These are phyloP conservation scores for Phytophthora multivora DNA, from an alignment of 352 stramenopile species.

Conservation along the genomic window DNA sequence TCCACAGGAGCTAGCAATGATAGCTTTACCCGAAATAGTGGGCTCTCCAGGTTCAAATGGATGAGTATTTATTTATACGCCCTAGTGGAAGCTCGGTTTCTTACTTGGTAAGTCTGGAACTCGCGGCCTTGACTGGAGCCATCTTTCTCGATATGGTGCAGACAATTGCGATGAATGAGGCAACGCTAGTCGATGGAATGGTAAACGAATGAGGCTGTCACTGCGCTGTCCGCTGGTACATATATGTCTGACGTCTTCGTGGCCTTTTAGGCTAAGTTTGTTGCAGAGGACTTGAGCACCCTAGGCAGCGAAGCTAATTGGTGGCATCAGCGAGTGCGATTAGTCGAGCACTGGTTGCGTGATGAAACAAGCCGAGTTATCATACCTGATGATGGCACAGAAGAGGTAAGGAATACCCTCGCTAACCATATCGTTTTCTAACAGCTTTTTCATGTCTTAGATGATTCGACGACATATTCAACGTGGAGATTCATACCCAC, in stretches of 20 bases:
- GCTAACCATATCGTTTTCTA: neutral
- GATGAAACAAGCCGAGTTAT: slow-evolving; percentile 58
- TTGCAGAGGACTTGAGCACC: slow-evolving; percentile 51
- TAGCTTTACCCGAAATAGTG: slow-evolving; percentile 29
- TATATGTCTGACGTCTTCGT: neutral
- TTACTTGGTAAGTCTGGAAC: slow-evolving; percentile 7
- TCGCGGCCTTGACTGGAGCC: slow-evolving; percentile 1
- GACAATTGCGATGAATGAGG: slow-evolving; percentile 59
- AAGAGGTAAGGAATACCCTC: slow-evolving; percentile 49
- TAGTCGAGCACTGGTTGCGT: slow-evolving; percentile 76
- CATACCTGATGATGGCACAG: slow-evolving; percentile 71
- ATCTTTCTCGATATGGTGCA: slow-evolving; percentile 45
- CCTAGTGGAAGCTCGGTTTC: slow-evolving; percentile 3
- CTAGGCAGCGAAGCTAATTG: slow-evolving; percentile 53
- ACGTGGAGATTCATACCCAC: slow-evolving; percentile 69
- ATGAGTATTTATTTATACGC: slow-evolving; percentile 31
- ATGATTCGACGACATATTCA: slow-evolving; percentile 75
- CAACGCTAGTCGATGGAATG: slow-evolving; percentile 53
- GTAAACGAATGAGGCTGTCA: slow-evolving; percentile 29
- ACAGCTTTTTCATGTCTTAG: slow-evolving; percentile 25
- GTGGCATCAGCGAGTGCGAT: slow-evolving; percentile 71
- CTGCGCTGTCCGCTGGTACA: neutral
- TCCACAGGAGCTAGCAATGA: slow-evolving; percentile 8
- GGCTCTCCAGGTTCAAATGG: neutral
- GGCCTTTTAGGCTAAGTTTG: slow-evolving; percentile 44